Evolutionary conservation across 108 stramenopile genomes (phyloP), one percentile per base, ranked within the genome.

Genomic region (Cyclotella choctawhatcheeana): DNA sequence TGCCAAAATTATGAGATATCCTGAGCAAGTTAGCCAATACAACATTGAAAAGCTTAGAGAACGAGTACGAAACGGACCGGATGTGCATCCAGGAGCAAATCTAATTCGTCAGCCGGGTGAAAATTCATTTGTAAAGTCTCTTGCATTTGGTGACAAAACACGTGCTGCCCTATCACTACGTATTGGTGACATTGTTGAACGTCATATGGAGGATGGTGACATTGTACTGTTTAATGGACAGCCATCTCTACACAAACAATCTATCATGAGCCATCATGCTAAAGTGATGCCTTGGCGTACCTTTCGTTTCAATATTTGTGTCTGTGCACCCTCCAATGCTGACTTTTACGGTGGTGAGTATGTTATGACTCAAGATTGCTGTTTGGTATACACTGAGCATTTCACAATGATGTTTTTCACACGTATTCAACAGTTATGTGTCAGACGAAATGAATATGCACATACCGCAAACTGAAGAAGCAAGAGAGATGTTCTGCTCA

Each of bases 361-460:
- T n/a, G 17, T 12, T 40, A 40, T 40, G 37, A 10, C 12, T 6
- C 37, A 40, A 12, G 37, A 10, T 40, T 10, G 6, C 37, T 10
- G 6, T 40, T 40, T 6, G 12, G 37, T 40, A 10, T 40, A 6
- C 12, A 40, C 12, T 48, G 8, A 4, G 8, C 47, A 10, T n/a
- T 48, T 10, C 37, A n/a, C n/a, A 48, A 48, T 48, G 18, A n/a
- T 17, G 47, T 48, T 48, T 48, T 8, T 48, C 17, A 10, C n/a
- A 48, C 18, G 47, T 4, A n/a, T 4, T n/a, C 18, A n/a, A 48
- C 47, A 10, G 17, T n/a, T 8, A 40, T 12, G 12, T 4, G 17
- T n/a, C n/a, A 44, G 99, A 99, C 79, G 99, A 99, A 83, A 99
- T 99, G 97, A 98, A 99, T 73, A 89, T 99, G 93, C 99, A 99